Evolutionary conservation across 2,329 filamentous ascomycete genomes (phyloP), one percentile per base, ranked within the genome.

Genomic region (Arthrinium puccinioides): DNA sequence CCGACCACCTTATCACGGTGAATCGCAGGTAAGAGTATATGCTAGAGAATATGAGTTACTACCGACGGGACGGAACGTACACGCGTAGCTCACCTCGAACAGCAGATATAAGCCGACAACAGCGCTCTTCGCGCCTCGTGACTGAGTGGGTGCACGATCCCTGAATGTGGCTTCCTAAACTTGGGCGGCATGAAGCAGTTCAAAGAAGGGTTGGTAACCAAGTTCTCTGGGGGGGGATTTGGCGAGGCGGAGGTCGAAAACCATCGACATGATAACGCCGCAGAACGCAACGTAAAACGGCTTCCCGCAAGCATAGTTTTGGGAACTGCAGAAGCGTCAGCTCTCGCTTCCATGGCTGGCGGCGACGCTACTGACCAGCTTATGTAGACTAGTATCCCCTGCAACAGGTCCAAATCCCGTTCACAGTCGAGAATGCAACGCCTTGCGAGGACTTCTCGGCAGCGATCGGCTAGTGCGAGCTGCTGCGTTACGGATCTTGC

Each of bases 371-470:
- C 59, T 45, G 50, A 68, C 70, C 72, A 77, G 21, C 59, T 55
- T 16, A 65, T 56, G 37, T 56, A 67, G 36, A 45, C 59, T 13
- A 79, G 47, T 4, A 76, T 40, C 0, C 72, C 73, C 9, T 71
- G 57, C 2, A 79, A 54, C 9, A 77, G 44, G 43, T 79, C 75
- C 26, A 76, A 55, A 32, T 52, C 65, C 35, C 66, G 63, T 38
- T 75, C 70, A n/a, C 62, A 55, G 9, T 69, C 61, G 10, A 73
- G 40, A 6, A 76, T 46, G 19, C 74, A 54, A 38, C 62, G 63
- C n/a, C 64, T 57, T 0, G 68, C 62, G 11, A 75, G 36, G 19
- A 67, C 59, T 30, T 63, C 57, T 28, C 66, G 66, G 6, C 70
- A 54, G 14, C 56, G 60, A 3, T 62, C 61, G 24, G 59, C 57